Evolutionary conservation across 2,329 filamentous ascomycete genomes (phyloP), one percentile per base, ranked within the genome.

Genomic region (Monosporascus cannonballus): DNA sequence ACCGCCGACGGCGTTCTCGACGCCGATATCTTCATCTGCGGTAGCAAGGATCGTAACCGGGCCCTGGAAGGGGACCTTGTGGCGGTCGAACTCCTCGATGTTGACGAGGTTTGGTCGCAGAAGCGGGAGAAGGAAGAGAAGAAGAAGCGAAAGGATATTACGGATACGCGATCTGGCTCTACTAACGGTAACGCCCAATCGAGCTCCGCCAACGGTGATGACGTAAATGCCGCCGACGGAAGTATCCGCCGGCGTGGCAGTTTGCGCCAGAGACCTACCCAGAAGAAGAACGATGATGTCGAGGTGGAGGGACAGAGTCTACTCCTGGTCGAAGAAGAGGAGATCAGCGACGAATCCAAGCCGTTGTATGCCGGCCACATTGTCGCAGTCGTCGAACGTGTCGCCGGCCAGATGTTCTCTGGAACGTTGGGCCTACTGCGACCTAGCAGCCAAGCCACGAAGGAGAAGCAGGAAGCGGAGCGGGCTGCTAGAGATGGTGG

Each of bases 61-160:
- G 94, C 94, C 51, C 81, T 99, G 37, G 94, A 99, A 70, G 94
- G 94, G 54, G 94, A 99, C 69, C 81, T 96, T 51, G 94, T 99
- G 54, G 94, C 94, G 34, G 85, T 99, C 51, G 94, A 99, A 73
- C 85, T 99, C 47, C 84, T 99, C 49, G 93, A 99, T 66, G 94
- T 99, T 7, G 94, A 97, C 68, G 94, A 99, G 68, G 94, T 99
- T 3, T 99, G 94, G 94, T 84, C 87, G 24, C 94, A 99, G 77
- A 99, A 99, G 80, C 90, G 91, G 52, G 94, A 99, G 72, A 99
- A 99, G 71, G 94, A 99, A 74, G 94, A 99, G 71, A 99, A 99
- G 82, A 99, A 99, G 84, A 99, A 97, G 78, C 89, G 94, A 71
- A 99, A 99, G 79, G 94, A 99, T 67, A 96, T 96, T 54, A 95